Conservation (phyloP, 108 stramenopile genomes). For the Skeletonema grethae region DNA sequence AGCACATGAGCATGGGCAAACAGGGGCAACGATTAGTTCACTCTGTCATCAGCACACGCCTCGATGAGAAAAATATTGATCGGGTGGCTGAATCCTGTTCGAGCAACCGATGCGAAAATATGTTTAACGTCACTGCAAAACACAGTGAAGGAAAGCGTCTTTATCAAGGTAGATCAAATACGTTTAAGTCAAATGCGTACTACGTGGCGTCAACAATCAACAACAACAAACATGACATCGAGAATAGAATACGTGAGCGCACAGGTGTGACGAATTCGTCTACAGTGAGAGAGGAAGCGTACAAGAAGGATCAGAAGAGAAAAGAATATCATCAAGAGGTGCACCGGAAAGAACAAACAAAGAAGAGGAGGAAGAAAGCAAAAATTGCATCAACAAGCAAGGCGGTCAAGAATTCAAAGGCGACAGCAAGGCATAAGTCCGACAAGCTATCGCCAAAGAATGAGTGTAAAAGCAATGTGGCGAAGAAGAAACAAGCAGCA, state of each 20-base stretch:
- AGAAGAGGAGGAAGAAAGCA: background rate
- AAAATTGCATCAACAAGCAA: background rate
- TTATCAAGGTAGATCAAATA: background rate
- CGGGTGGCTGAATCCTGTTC: background rate
- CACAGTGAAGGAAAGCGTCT: background rate
- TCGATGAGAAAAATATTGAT: background rate
- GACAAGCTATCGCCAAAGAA: background rate
- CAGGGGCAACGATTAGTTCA: background rate
- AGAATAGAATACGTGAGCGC: background rate
- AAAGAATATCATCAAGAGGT: no score
- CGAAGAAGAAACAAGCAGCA: background rate
- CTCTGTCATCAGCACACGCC: background rate
- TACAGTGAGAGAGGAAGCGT: background rate
- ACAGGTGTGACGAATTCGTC: background rate
- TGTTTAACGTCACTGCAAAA: background rate
- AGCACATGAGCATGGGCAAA: background rate
- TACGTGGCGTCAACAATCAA: background rate
- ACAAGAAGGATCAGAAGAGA: background rate
- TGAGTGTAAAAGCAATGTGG: background rate
- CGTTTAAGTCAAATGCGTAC: background rate
- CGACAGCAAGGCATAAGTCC: background rate
- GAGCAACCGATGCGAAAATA: slow-evolving; percentile 7
- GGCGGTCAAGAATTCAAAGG: background rate
- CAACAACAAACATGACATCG: background rate
- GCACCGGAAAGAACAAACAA: background rate